A percentile compares a stretch with the other conserved stretches of the same genome.
These are phyloP conservation scores for Collybia nuda DNA, from an alignment of 768 basidiomycete species.

Conservation along the genomic window DNA sequence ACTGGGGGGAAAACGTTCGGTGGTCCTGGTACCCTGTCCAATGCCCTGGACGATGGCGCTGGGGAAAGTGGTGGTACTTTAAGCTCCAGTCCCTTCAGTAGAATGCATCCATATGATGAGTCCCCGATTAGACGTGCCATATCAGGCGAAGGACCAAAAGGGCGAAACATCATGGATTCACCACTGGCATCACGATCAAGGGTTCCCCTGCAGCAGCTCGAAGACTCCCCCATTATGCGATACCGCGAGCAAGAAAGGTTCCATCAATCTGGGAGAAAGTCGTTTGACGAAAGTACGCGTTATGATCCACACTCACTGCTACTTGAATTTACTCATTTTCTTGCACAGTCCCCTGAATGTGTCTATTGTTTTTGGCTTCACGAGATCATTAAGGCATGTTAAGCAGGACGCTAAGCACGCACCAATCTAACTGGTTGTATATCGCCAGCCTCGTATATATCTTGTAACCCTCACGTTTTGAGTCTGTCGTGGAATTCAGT, in stretches of 20 bases:
- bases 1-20: slow-evolving; percentile 25
- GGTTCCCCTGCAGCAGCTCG: slow-evolving; percentile 17
- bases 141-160: slow-evolving; percentile 27
- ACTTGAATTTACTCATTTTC: too few species aligned
- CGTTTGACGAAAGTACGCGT: slow-evolving; percentile 5
- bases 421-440: too few species aligned
- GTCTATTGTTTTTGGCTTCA: too few species aligned
- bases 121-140: slow-evolving; percentile 52
- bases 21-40: slow-evolving; percentile 24
- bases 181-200: slow-evolving; percentile 25
- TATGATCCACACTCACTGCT: too few species aligned
- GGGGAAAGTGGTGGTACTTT: slow-evolving; percentile 16
- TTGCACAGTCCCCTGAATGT: too few species aligned
- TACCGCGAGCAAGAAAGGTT: slow-evolving; percentile 13
- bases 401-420: too few species aligned
- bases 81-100: slow-evolving; percentile 16
- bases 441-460: too few species aligned
- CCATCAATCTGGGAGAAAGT: slow-evolving; percentile 3
- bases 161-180: slow-evolving; percentile 32
- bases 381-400: too few species aligned
- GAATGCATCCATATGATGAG: slow-evolving; percentile 39
- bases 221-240: slow-evolving; percentile 35
- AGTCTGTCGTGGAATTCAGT: too few species aligned
- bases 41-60: slow-evolving; percentile 28
- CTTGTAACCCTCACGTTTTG: too few species aligned